phyloP scores from a whole-genome alignment of 129 eudicot genomes.

The Flaveria sonorensis region DNA sequence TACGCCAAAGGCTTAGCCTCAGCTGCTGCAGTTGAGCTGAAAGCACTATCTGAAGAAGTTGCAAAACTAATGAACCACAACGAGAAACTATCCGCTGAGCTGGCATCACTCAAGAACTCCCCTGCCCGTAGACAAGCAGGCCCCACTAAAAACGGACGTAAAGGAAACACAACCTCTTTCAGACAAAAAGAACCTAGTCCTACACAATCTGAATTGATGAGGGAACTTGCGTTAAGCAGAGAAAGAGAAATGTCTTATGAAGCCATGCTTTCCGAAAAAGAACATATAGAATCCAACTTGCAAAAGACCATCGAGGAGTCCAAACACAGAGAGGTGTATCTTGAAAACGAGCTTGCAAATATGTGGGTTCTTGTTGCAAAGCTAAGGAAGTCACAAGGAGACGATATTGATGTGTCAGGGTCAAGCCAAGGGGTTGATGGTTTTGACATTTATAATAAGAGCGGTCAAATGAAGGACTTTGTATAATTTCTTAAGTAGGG shows the following conservation, averaged over 20 bases:
- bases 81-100: constrained; percentile 53
- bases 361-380: constrained; percentile 98
- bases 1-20: constrained; percentile 98
- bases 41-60: constrained; percentile 94
- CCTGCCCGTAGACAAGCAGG: constrained; percentile 50
- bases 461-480: constrained; percentile 31
- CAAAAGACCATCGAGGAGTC: constrained; percentile 75
- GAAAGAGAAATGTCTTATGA: constrained; percentile 82
- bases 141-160: constrained; percentile 63
- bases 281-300: constrained; percentile 63
- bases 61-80: constrained; percentile 94
- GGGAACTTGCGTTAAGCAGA: constrained; percentile 69
- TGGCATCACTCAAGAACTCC: constrained; percentile 63
- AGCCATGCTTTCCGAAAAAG: constrained; percentile 72
- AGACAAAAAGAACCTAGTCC: constrained; percentile 61
- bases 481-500: constrained; percentile 9
- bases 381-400: constrained; percentile 77
- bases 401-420: constrained; percentile 41
- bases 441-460: constrained; percentile 36
- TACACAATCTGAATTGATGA: constrained; percentile 59
- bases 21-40: constrained; percentile 95
- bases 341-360: constrained; percentile 92
- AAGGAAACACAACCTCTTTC: constrained; percentile 38
- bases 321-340: constrained; percentile 86
- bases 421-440: constrained; percentile 36